Conservation (phyloP, 2,329 filamentous ascomycete genomes). For the Exophiala bonariae region DNA sequence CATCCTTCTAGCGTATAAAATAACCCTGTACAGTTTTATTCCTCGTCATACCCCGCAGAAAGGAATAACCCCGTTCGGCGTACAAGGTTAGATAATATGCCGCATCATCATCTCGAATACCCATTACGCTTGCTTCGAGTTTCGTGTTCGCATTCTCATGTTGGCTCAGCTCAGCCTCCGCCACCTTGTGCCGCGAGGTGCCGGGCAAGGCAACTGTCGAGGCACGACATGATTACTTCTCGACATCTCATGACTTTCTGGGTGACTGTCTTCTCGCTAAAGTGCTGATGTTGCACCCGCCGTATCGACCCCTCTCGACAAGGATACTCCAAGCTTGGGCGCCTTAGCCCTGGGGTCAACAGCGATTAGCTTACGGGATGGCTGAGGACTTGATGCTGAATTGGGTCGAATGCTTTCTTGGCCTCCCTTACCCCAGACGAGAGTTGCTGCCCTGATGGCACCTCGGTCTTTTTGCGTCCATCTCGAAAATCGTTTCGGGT, state of each 20-base stretch:
- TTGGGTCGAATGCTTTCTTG: background rate
- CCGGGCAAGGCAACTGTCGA: too few relatives aligned
- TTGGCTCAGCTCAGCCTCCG: constrained; percentile 17
- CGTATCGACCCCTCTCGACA: constrained; percentile 3
- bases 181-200: constrained; percentile 7
- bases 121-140: too few relatives aligned
- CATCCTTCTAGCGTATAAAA: too few relatives aligned
- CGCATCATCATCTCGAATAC: too few relatives aligned
- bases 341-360: constrained; percentile 5
- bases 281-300: constrained; percentile 14
- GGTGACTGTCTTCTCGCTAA: background rate
- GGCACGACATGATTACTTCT: too few relatives aligned
- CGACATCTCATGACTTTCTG: too few relatives aligned
- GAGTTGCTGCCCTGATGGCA: background rate
- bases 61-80: too few relatives aligned
- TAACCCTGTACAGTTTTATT: too few relatives aligned
- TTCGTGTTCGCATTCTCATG: constrained; percentile 4
- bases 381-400: constrained; percentile 1
- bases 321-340: background rate
- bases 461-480: constrained; percentile 9
- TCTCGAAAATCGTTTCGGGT: constrained; percentile 5
- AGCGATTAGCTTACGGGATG: background rate
- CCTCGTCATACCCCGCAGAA: too few relatives aligned
- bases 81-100: too few relatives aligned
- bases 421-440: too few relatives aligned